A percentile compares a stretch with the other conserved stretches of the same genome.
These are phyloP conservation scores for Neobulgaria alba DNA, from an alignment of 2,329 filamentous ascomycete genomes.

Conservation along the genomic window DNA sequence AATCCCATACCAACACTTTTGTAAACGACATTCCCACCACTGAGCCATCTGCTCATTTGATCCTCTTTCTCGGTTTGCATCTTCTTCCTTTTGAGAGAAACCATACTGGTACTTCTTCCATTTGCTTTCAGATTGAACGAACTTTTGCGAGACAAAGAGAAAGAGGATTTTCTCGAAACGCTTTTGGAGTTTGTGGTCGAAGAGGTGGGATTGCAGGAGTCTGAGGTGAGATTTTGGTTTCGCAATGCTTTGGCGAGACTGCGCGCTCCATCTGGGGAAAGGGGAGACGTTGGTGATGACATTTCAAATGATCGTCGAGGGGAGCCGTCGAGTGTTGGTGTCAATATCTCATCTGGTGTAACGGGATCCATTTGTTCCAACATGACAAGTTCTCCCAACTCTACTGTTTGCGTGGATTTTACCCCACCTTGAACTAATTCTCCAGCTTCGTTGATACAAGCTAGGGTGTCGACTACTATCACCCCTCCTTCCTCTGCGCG, in stretches of 20 bases:
- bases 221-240: conserved; percentile 5
- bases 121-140: conserved; percentile 1
- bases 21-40: conserved; percentile 57
- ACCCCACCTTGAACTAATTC: conserved; percentile 77
- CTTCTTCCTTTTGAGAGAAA: conserved; percentile 14
- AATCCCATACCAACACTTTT: conserved; percentile 59
- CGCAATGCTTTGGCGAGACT: conserved; percentile 11
- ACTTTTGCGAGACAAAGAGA: conserved; percentile 11
- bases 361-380: conserved; percentile 32
- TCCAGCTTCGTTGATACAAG: conserved; percentile 73
- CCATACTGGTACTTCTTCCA: conserved; percentile 8
- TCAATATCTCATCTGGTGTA: conserved; percentile 10
- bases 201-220: not conserved
- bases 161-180: conserved; percentile 17
- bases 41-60: conserved; percentile 46
- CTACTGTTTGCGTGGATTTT: conserved; percentile 67
- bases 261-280: conserved; percentile 2
- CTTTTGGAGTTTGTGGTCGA: conserved; percentile 2
- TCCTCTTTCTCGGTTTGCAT: conserved; percentile 34
- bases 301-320: conserved; percentile 4
- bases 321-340: conserved; percentile 7
- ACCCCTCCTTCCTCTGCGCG: conserved; percentile 55
- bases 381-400: conserved; percentile 74
- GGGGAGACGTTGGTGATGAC: not conserved
- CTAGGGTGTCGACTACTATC: conserved; percentile 68